A percentile compares a stretch with the other conserved stretches of the same genome.
Conservation (phyloP, 768 basidiomycete species). For the Auricularia sp. region DNA sequence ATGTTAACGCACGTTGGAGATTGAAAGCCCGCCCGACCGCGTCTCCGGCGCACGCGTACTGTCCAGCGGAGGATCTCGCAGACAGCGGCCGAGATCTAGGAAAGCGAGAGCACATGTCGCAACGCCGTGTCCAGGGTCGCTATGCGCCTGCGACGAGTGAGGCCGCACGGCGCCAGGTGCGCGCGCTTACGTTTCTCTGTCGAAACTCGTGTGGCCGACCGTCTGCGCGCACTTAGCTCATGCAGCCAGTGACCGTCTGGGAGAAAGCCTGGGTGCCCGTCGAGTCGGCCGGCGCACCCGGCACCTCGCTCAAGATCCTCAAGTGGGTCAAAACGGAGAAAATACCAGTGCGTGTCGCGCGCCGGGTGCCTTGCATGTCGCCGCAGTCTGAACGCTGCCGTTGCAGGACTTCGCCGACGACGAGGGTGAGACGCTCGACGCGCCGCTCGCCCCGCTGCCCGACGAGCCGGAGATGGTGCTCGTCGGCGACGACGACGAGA, state of each 20-base stretch:
- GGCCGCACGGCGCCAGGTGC: constrained; percentile 52
- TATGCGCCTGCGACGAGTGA: constrained; percentile 51
- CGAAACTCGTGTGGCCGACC: no score
- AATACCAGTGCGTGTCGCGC: constrained; percentile 43
- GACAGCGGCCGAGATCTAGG: no score
- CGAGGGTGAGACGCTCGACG: constrained; percentile 57
- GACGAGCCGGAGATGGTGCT: constrained; percentile 45
- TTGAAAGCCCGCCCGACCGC: no score
- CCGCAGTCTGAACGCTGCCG: background rate
- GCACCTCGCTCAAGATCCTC: constrained; percentile 53
- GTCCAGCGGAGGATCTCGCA: no score
- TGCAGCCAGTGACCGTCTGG: constrained; percentile 85
- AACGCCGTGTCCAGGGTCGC: background rate
- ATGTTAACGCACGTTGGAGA: no score
- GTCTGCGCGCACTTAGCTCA: constrained; percentile 34
- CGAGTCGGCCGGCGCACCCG: constrained; percentile 38
- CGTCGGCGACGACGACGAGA: constrained; percentile 68
- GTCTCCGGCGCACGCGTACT: no score
- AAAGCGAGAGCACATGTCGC: background rate
- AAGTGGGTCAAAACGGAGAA: constrained; percentile 79
- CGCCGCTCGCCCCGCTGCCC: constrained; percentile 71
- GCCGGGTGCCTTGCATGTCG: background rate
- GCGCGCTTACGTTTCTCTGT: constrained; percentile 15
- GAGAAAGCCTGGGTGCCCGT: constrained; percentile 65
- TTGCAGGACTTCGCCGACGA: constrained; percentile 80